Evolutionary conservation across 805 yeast genomes (phyloP).

Genomic region (Candida saitoana): DNA sequence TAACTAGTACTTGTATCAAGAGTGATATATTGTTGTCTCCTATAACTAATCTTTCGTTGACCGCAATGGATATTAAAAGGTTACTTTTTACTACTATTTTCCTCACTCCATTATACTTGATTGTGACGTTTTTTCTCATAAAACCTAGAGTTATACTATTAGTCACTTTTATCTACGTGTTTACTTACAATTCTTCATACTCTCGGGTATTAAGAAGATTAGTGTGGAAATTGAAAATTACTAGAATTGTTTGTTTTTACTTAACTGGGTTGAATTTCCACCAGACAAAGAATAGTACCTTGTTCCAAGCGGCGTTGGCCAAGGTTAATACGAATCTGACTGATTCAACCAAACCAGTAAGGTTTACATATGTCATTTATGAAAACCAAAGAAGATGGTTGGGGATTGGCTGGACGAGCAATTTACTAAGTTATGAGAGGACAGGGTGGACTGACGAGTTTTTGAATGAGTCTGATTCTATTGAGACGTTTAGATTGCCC

Average conservation of each 20-base stretch:
- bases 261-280: conserved; percentile 82
- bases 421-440: conserved; percentile 85
- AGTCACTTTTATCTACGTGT: conserved; percentile 51
- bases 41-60: conserved; percentile 66
- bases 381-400: conserved; percentile 97
- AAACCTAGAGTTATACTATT: conserved; percentile 67
- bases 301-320: conserved; percentile 54
- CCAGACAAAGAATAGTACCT: conserved; percentile 39
- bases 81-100: conserved; percentile 79
- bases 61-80: conserved; percentile 74
- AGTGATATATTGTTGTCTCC: conserved; percentile 78
- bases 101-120: conserved; percentile 78
- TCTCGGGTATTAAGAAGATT: conserved; percentile 77
- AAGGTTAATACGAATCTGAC: conserved; percentile 38
- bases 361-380: conserved; percentile 86
- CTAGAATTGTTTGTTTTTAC: conserved; percentile 71
- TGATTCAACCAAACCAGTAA: conserved; percentile 44
- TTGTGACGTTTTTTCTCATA: conserved; percentile 61
- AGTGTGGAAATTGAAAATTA: conserved; percentile 75
- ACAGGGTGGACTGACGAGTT: conserved; percentile 98
- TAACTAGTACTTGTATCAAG: conserved; percentile 70
- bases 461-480: conserved; percentile 75
- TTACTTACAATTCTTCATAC: conserved; percentile 86
- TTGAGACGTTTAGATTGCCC: conserved; percentile 78
- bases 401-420: conserved; percentile 97